A percentile compares a stretch with the other conserved stretches of the same genome.
phyloP scores from a whole-genome alignment of 2,329 filamentous ascomycete genomes.

The Fusarium pilosicola region DNA sequence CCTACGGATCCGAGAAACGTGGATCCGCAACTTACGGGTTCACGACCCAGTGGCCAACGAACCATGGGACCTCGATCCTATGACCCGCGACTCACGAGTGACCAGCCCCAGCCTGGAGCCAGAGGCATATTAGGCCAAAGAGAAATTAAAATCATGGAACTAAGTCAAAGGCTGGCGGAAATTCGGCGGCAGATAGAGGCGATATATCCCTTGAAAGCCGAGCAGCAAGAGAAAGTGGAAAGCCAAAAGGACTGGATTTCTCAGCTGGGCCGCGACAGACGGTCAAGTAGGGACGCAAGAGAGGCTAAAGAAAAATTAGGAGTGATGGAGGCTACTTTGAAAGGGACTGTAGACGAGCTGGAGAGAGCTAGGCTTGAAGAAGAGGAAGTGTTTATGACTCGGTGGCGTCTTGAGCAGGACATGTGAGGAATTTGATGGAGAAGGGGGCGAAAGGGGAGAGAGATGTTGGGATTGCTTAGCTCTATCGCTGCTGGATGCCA shows the following conservation, averaged over 20 bases:
- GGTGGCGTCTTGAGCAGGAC: not conserved
- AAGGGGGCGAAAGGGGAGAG: not conserved
- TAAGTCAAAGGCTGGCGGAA: accelerated
- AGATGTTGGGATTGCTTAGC: not conserved
- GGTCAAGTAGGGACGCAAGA: not conserved
- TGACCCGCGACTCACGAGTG: not conserved
- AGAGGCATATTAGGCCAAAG: accelerated
- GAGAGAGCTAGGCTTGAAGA: not conserved
- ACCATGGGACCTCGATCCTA: not conserved
- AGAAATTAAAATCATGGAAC: not conserved
- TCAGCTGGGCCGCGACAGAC: not conserved
- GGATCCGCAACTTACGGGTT: not conserved
- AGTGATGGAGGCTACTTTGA: accelerated
- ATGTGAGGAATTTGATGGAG: not conserved
- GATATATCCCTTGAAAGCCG: not conserved
- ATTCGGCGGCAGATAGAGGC: not conserved
- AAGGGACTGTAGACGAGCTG: not conserved
- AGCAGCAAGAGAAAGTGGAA: not conserved
- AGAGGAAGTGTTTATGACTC: not conserved
- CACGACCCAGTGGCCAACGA: not conserved
- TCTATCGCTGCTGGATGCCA: not conserved
- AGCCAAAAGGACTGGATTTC: accelerated
- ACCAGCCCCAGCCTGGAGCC: not conserved
- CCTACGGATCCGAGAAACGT: not conserved
- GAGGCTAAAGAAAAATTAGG: not conserved